Conservation (phyloP, 1,139 yeast genomes). For the Taphrina betulina region DNA sequence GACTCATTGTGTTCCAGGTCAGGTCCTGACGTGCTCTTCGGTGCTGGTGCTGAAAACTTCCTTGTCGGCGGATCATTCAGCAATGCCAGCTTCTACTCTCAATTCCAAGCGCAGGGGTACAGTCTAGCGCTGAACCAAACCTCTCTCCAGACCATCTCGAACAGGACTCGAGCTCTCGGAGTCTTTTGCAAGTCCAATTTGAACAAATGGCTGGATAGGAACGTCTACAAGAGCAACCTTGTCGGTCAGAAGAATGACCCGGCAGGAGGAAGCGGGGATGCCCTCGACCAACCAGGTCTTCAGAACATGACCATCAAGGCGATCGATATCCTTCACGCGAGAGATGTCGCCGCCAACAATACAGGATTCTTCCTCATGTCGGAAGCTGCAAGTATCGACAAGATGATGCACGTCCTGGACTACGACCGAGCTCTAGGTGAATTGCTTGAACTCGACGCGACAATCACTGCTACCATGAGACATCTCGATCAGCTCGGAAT, state of each 20-base stretch:
- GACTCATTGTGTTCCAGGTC: too few relatives aligned
- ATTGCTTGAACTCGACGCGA: constrained; percentile 12
- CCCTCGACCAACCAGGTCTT: constrained; percentile 23
- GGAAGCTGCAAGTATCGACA: constrained; percentile 12
- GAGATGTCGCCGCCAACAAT: constrained; percentile 3
- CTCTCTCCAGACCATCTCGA: constrained; percentile 1
- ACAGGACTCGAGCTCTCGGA: constrained; percentile 4
- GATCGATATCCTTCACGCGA: constrained; percentile 14
- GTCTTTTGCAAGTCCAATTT: constrained; percentile 4
- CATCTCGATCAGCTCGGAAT: constrained; percentile 1
- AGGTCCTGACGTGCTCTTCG: constrained; percentile 9
- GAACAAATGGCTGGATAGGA: constrained; percentile 23
- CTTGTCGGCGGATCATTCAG: constrained; percentile 6
- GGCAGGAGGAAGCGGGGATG: constrained; percentile 2
- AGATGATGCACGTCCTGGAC: constrained; percentile 15
- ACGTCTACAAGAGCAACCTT: constrained; percentile 13
- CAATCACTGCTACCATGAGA: constrained; percentile 3
- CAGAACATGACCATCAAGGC: constrained; percentile 19
- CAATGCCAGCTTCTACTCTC: constrained; percentile 18
- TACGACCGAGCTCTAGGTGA: constrained; percentile 15
- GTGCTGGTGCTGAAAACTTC: constrained; percentile 22
- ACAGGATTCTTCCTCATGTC: constrained; percentile 17
- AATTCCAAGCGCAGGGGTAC: constrained; percentile 10
- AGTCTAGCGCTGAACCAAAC: constrained; percentile 3
- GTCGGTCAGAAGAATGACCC: constrained; percentile 13